Evolutionary conservation across 805 yeast genomes (phyloP).

Genomic region (Metschnikowia continentalis): DNA sequence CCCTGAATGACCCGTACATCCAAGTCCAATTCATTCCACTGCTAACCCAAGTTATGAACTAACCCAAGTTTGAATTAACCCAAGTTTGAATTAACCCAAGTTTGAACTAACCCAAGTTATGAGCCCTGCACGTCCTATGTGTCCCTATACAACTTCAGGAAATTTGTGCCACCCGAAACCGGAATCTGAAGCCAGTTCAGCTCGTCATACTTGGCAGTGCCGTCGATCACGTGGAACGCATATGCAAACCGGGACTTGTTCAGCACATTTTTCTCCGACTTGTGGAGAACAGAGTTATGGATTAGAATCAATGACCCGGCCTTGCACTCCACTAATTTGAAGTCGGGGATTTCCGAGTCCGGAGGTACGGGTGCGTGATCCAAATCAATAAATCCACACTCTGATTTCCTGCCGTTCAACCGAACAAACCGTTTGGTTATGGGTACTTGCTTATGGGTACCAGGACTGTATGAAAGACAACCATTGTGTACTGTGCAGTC

Average conservation of each 20-base stretch:
- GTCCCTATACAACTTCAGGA: slow-evolving; percentile 42
- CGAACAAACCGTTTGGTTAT: slow-evolving; percentile 63
- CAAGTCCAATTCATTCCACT: too few relatives aligned
- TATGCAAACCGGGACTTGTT: slow-evolving; percentile 63
- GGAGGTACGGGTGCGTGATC: slow-evolving; percentile 17
- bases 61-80: too few relatives aligned
- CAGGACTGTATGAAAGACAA: slow-evolving; percentile 64
- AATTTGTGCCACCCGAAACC: slow-evolving; percentile 58
- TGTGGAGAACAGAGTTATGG: slow-evolving; percentile 67
- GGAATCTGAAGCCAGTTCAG: slow-evolving; percentile 80
- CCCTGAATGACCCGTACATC: too few relatives aligned
- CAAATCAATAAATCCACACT: slow-evolving; percentile 53
- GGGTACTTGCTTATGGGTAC: slow-evolving; percentile 58
- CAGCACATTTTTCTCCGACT: slow-evolving; percentile 59
- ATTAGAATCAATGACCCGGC: slow-evolving; percentile 72
- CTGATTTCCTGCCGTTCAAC: slow-evolving; percentile 42
- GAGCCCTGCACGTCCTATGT: not conserved
- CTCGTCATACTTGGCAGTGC: slow-evolving; percentile 54
- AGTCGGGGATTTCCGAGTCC: slow-evolving; percentile 35
- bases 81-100: not conserved
- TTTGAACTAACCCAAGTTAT: not conserved
- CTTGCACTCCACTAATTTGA: slow-evolving; percentile 53
- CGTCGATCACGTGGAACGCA: slow-evolving; percentile 78
- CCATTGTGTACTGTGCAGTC: slow-evolving; percentile 68
- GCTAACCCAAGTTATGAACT: not conserved